Conservation (phyloP, 179 eudicot species). For the Carnegiea gigantea region DNA sequence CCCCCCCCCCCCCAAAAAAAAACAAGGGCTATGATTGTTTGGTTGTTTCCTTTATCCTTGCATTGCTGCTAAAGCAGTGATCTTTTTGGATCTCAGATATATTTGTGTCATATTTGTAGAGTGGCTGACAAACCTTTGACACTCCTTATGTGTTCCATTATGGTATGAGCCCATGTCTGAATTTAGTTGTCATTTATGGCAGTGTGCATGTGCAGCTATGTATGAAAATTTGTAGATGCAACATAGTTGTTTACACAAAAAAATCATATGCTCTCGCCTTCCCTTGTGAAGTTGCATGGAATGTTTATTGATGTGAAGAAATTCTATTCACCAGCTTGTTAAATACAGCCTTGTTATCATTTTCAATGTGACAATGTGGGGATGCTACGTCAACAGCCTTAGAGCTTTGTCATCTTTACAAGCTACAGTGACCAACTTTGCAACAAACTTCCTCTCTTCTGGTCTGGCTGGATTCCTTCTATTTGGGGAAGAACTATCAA, state of each 20-base stretch:
- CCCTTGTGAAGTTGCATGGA: not conserved
- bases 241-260: not conserved
- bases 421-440: constrained; percentile 96
- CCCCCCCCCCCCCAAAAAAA: not conserved
- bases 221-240: not conserved
- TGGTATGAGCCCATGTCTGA: not conserved
- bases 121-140: not conserved
- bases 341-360: constrained; percentile 66
- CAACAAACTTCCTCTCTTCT: constrained; percentile 86
- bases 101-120: not conserved
- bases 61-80: not conserved
- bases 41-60: not conserved
- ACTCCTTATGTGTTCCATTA: not conserved
- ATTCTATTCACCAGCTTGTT: constrained; percentile 44
- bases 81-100: not conserved
- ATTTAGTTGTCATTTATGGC: not conserved
- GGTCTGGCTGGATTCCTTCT: constrained; percentile 89
- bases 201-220: not conserved
- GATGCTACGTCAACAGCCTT: constrained; percentile 92
- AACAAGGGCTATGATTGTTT: not conserved
- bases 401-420: constrained; percentile 91
- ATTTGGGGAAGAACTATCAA: constrained; percentile 68
- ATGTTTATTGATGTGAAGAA: constrained; percentile 10
- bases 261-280: not conserved
- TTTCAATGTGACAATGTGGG: constrained; percentile 95